phyloP scores from a whole-genome alignment of 768 basidiomycete species.

The Sistotremastrum niveocremeum region DNA sequence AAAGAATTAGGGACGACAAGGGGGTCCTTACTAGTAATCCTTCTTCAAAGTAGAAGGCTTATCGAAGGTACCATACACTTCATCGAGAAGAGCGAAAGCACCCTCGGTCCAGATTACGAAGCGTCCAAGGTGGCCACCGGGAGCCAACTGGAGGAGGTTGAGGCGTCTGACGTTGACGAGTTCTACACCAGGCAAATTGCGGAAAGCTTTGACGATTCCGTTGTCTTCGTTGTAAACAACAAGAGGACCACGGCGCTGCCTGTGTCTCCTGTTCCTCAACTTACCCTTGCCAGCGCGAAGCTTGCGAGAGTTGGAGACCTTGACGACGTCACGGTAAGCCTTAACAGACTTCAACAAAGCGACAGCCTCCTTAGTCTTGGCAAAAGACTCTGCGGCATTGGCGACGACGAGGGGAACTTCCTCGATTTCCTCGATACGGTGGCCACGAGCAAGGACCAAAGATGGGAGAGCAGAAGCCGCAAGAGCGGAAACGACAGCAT shows the following conservation, averaged over 20 bases:
- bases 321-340: slow-evolving; percentile 86
- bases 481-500: slow-evolving; percentile 93
- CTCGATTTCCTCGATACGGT: slow-evolving; percentile 93
- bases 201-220: slow-evolving; percentile 96
- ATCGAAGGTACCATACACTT: slow-evolving; percentile 91
- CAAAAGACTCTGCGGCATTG: slow-evolving; percentile 68
- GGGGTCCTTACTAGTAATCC: slow-evolving; percentile 56
- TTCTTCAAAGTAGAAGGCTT: slow-evolving; percentile 79
- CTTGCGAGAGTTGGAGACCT: slow-evolving; percentile 95
- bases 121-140: slow-evolving; percentile 97
- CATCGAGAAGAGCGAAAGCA: slow-evolving; percentile 86
- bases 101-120: slow-evolving; percentile 99
- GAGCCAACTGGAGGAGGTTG: slow-evolving; percentile 97
- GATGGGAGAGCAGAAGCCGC: slow-evolving; percentile 97
- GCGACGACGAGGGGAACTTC: slow-evolving; percentile 92
- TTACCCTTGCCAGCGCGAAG: slow-evolving; percentile 96
- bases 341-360: slow-evolving; percentile 80
- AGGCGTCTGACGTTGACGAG: slow-evolving; percentile 85
- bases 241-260: slow-evolving; percentile 94
- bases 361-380: slow-evolving; percentile 95
- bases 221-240: slow-evolving; percentile 96
- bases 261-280: slow-evolving; percentile 89
- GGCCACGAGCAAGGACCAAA: slow-evolving; percentile 96
- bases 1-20: neutral
- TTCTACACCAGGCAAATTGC: slow-evolving; percentile 98